These are phyloP conservation scores for Nitzschia sp. DNA, from an alignment of 108 stramenopile species.

Conservation along the genomic window DNA sequence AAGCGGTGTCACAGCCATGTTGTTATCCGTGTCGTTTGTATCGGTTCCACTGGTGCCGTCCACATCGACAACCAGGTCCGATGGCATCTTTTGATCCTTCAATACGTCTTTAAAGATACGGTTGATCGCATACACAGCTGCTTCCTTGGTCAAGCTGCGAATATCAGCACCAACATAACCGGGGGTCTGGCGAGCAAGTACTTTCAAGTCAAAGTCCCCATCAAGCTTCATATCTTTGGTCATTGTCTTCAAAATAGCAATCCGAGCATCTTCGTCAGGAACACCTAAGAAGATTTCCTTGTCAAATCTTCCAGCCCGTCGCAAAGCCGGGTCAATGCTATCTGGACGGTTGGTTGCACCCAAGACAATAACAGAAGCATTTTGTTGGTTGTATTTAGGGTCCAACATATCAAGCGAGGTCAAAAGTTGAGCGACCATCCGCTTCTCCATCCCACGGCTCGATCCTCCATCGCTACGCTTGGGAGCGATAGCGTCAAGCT, in stretches of 20 bases:
- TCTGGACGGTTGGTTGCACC: constrained; percentile 98
- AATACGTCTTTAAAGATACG: constrained; percentile 83
- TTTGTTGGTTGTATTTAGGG: constrained; percentile 64
- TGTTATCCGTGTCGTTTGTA: constrained; percentile 10
- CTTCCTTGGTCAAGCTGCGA: constrained; percentile 94
- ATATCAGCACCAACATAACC: constrained; percentile 99
- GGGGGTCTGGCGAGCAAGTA: constrained; percentile 90
- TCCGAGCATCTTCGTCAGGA: constrained; percentile 92
- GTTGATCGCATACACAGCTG: constrained; percentile 94
- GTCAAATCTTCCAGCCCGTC: constrained; percentile 97
- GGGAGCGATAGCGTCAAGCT: constrained; percentile 97
- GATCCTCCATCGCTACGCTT: constrained; percentile 83
- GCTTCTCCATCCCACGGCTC: constrained; percentile 93
- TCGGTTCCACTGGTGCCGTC: constrained; percentile 1
- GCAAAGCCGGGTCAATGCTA: constrained; percentile 91
- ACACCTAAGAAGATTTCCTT: constrained; percentile 95
- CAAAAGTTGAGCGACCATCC: constrained; percentile 96
- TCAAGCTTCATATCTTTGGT: constrained; percentile 82
- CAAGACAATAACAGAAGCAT: constrained; percentile 88
- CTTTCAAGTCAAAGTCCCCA: constrained; percentile 80
- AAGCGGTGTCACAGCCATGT: constrained; percentile 49
- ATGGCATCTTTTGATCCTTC: constrained; percentile 34
- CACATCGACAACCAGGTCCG: constrained; percentile 9
- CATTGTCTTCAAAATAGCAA: constrained; percentile 85
- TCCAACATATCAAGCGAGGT: constrained; percentile 90